Evolutionary conservation across 2,329 filamentous ascomycete genomes (phyloP).

Genomic region (Colletotrichum tofieldiae): DNA sequence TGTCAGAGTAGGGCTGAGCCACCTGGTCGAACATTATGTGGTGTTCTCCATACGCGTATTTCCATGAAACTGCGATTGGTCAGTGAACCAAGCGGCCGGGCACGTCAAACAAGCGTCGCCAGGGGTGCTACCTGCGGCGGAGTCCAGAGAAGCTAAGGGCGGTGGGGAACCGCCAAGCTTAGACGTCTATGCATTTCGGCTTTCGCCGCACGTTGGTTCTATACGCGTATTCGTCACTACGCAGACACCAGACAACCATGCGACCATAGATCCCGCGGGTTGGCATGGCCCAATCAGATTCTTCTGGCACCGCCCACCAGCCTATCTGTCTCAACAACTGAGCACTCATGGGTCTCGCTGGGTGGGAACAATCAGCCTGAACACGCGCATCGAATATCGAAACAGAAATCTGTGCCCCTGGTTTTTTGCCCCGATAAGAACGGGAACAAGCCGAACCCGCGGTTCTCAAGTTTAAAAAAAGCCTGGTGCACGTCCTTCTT

Average conservation of each 20-base stretch:
- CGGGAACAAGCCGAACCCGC: constrained; percentile 18
- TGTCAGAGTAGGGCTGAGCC: constrained; percentile 31
- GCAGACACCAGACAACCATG: constrained; percentile 8
- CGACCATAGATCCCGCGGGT: neutral
- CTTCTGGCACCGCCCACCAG: neutral
- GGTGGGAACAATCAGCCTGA: neutral
- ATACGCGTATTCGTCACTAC: constrained; percentile 36
- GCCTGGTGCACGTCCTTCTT: neutral
- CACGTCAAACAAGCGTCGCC: neutral
- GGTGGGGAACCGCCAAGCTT: constrained; percentile 6
- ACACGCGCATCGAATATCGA: constrained; percentile 6
- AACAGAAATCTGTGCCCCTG: neutral
- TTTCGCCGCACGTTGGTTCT: neutral
- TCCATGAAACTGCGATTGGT: neutral
- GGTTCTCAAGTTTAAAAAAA: neutral
- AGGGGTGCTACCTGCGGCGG: neutral
- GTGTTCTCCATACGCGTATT: constrained; percentile 33
- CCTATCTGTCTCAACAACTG: constrained; percentile 1
- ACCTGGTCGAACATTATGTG: neutral
- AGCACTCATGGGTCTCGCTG: neutral
- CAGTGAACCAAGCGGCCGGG: neutral
- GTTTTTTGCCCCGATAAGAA: neutral
- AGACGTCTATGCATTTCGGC: neutral
- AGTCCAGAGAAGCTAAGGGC: neutral
- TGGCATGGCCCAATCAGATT: neutral